Evolutionary conservation across 129 eudicot species (phyloP).

Genomic region (Cynara cardunculus): DNA sequence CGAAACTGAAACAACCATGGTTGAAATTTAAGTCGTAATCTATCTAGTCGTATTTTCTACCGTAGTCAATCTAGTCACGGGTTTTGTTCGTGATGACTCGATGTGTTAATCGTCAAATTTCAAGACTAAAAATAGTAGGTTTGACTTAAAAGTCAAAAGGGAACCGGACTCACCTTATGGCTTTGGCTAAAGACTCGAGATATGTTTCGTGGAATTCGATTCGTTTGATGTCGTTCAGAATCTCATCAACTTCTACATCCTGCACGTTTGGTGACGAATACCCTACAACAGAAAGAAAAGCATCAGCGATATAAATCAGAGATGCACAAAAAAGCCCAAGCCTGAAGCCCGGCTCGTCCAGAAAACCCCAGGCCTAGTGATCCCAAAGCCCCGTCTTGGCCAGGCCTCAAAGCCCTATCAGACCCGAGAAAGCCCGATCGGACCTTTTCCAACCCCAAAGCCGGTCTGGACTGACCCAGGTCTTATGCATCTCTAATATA

Average conservation of each 20-base stretch:
- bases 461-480: too few species aligned
- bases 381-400: too few species aligned
- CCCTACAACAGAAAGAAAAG: constrained; percentile 33
- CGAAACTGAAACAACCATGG: neutral
- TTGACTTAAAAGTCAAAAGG: constrained; percentile 26
- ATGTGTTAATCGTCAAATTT: neutral
- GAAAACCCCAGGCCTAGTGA: too few species aligned
- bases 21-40: neutral
- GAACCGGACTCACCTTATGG: constrained; percentile 55
- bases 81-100: neutral
- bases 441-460: too few species aligned
- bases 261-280: constrained; percentile 36
- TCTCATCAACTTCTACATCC: constrained; percentile 29
- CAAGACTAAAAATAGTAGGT: neutral
- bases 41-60: neutral
- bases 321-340: too few species aligned
- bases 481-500: too few species aligned
- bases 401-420: too few species aligned
- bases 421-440: too few species aligned
- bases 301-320: neutral
- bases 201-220: constrained; percentile 54
- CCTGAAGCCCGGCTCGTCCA: too few species aligned
- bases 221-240: constrained; percentile 53
- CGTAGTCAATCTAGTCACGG: neutral
- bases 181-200: constrained; percentile 54